Percentiles rank a stretch among this genome's conserved stretches.
These are phyloP conservation scores for Meripilus lineatus DNA, from an alignment of 1,284 basidiomycete species.

Conservation along the genomic window DNA sequence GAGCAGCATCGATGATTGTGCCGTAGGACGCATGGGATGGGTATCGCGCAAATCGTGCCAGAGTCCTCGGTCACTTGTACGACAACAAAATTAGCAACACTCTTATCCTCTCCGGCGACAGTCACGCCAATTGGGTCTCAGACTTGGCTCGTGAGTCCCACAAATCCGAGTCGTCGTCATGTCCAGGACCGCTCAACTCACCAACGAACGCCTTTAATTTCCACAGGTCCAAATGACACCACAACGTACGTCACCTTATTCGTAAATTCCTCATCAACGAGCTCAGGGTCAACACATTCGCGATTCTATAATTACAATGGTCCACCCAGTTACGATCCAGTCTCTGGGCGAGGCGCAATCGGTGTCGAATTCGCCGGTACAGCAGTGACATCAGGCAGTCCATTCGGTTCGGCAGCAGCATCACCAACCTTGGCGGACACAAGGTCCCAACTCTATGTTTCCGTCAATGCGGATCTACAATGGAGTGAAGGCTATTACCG, in stretches of 20 bases:
- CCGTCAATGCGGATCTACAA: conserved; percentile 48
- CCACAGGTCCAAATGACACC: conserved; percentile 44
- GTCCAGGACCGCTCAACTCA: conserved; percentile 1
- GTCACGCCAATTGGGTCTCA: conserved; percentile 62
- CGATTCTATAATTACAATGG: too few relatives aligned
- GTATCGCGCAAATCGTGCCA: conserved; percentile 51
- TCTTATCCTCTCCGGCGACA: conserved; percentile 58
- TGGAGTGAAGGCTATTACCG: conserved; percentile 63
- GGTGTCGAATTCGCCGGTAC: conserved; percentile 69
- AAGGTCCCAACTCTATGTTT: conserved; percentile 37
- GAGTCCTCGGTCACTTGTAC: conserved; percentile 53
- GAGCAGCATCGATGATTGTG: not conserved
- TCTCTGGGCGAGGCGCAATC: conserved; percentile 48
- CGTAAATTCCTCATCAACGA: too few relatives aligned
- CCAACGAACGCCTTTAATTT: not conserved
- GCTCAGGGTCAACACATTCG: too few relatives aligned
- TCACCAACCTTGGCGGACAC: conserved; percentile 36
- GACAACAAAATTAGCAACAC: conserved; percentile 52
- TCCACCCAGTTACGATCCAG: conserved; percentile 43
- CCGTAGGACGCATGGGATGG: conserved; percentile 60
- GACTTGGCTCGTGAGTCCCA: conserved; percentile 45
- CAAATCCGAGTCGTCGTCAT: not conserved
- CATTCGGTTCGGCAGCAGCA: conserved; percentile 41
- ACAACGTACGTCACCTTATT: conserved; percentile 30
- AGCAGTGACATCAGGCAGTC: conserved; percentile 51